Base-by-base conservation (phyloP, 2,329 filamentous ascomycete genomes). In the Cladosporium cucumerinum region DNA sequence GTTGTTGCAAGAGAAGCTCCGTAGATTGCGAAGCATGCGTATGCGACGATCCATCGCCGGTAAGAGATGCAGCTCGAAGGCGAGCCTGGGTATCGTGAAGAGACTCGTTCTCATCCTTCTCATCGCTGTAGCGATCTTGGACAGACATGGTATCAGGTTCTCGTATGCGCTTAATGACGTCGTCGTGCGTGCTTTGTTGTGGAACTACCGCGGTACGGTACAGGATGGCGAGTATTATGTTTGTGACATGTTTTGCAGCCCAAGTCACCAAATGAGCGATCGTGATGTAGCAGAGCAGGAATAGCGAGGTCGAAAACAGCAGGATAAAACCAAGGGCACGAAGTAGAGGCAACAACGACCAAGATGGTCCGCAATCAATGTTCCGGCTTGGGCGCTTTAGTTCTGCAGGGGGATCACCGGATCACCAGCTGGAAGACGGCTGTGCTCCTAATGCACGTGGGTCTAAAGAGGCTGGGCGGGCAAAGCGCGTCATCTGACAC, bases 111-210 rank as follows among this genome's bases (percentile, higher is more conserved):
- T 62, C 49, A 10, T 39, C 48, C 25, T 30, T 39, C 6, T 62
- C 60, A 34, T 46, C 58, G 21, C 60, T 62, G 49, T 55, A 62
- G 49, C 60, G 49, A 23, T 62, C 11, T 51, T 62, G 5, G 48
- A 36, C n/a, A 14, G 60, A 48, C 60, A 62, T 62, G 49, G 11
- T 61, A 21, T 28, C 28, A 28, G 26, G 58, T 61, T 30, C 26
- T 30, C 18, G 59, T n/a, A 16, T 16, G 21, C 46, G 51, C 51
- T 25, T 25, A 21, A 34, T 36, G 46, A 32, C 23, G 46, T 54
- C 46, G 46, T n/a, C 30, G 30, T 26, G 39, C 26, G 51, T 54
- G 51, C 6, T 52, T 52, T 32, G 51, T 18, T 32, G 51, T 43
- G 30, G 51, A 14, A 32, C 6, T 30, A 11, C 26, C 16, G 26